phyloP scores from a whole-genome alignment of 2,329 filamentous ascomycete species.

The Monilinia vaccinii-corymbosi region DNA sequence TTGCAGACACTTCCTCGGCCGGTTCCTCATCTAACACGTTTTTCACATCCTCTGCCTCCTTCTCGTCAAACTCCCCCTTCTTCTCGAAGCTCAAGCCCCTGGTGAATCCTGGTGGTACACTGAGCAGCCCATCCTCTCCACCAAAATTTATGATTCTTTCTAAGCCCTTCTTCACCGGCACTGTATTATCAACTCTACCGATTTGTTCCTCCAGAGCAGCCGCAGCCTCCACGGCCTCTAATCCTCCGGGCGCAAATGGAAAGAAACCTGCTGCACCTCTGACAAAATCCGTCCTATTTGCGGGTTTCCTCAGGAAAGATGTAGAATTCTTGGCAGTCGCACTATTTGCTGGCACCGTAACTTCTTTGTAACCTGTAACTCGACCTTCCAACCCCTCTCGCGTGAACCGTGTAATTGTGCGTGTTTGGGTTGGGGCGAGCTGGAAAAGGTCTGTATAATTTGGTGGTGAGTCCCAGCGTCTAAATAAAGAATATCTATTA shows the following conservation, averaged over 20 bases:
- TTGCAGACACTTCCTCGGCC: conserved; percentile 13
- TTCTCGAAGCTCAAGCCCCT: conserved; percentile 67
- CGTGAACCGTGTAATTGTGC: conserved; percentile 88
- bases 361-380: conserved; percentile 88
- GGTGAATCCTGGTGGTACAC: conserved; percentile 71
- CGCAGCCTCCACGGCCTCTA: conserved; percentile 78
- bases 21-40: conserved; percentile 9
- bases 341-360: conserved; percentile 81
- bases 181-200: conserved; percentile 41
- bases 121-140: conserved; percentile 66
- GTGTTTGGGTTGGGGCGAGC: conserved; percentile 81
- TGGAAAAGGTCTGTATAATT: conserved; percentile 80
- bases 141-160: conserved; percentile 80
- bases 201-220: conserved; percentile 75
- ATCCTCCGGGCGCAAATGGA: conserved; percentile 82
- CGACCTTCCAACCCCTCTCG: conserved; percentile 85
- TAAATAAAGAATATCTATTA: conserved; percentile 22
- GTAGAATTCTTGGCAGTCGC: conserved; percentile 94
- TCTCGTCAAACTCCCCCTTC: conserved; percentile 45
- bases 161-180: conserved; percentile 46
- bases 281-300: conserved; percentile 80
- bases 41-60: conserved; percentile 32
- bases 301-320: conserved; percentile 77
- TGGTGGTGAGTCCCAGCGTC: conserved; percentile 70
- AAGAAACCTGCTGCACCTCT: conserved; percentile 89